phyloP scores from a whole-genome alignment of 163 green algal species.

The Botryococcus braunii region DNA sequence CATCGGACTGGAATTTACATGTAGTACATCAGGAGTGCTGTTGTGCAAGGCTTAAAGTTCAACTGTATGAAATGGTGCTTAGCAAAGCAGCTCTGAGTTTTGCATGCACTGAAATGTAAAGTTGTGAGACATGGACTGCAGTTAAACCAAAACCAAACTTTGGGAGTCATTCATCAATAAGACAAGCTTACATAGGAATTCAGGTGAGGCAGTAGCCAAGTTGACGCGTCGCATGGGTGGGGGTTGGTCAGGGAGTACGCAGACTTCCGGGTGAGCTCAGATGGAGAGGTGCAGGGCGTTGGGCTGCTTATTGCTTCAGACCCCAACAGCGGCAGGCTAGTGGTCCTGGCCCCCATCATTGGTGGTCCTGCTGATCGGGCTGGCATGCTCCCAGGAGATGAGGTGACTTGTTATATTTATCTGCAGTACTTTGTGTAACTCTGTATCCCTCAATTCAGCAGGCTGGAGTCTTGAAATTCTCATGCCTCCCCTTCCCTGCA shows the following conservation, averaged over 20 bases:
- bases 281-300: constrained; percentile 86
- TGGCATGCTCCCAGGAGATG: constrained; percentile 73
- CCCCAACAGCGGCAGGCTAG: constrained; percentile 31
- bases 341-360: constrained; percentile 78
- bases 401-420: constrained; percentile 41
- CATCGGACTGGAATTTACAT: too few relatives aligned
- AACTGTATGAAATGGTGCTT: too few relatives aligned
- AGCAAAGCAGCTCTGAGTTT: too few relatives aligned
- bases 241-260: constrained; percentile 86
- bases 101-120: too few relatives aligned
- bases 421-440: not conserved
- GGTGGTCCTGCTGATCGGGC: constrained; percentile 71
- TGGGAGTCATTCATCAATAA: too few relatives aligned
- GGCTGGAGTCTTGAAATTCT: not conserved
- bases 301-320: constrained; percentile 78
- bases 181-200: too few relatives aligned
- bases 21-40: too few relatives aligned
- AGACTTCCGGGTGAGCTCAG: constrained; percentile 66
- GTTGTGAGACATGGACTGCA: too few relatives aligned
- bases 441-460: not conserved
- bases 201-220: too few relatives aligned
- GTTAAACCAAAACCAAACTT: too few relatives aligned
- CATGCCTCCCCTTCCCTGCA: constrained; percentile 1
- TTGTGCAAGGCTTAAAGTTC: too few relatives aligned
- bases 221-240: too few relatives aligned